Base-by-base conservation (phyloP, 768 basidiomycete species). In the Boletus huronensis region DNA sequence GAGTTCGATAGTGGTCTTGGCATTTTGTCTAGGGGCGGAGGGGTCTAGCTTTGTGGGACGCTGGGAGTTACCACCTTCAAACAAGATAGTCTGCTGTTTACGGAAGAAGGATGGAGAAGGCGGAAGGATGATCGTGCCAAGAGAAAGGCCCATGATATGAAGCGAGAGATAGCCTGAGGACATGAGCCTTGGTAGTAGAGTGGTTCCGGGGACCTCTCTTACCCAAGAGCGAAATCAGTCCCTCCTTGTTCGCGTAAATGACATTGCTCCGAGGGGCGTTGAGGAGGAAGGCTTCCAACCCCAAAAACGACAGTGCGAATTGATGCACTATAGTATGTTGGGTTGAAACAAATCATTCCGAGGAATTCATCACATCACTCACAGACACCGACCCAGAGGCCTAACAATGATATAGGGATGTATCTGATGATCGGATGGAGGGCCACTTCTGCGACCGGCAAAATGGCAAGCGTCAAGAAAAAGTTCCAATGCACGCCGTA, bases 401-500 rank as follows among this genome's bases (percentile, higher is more conserved):
- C 92, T 0, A 94, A 58, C 2, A 85, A 54, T 0, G 85, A 81
- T 36, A 88, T 77, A 0, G 88, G 82, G 5, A 85, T 49, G 21
- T 66, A 69, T 14, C 70, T 64, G 42, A 93, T 77, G 31, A 92
- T 25, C 0, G 90, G 89, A 52, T 89, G 86, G 4, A 94, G 68
- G 0, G 82, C 41, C 3, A 85, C 79, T 64, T 92, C 84, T 13
- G 90, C 71, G 4, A 91, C 65, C 0, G 94, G 94, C 6, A 98
- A 67, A 0, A 91, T 60, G 0, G 88, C 93, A 21, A 98, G 77
- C 0, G 97, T 98, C 61, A 98, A 80, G 79, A 99, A 99, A 73
- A 98, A 98, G 68, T 98, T 98, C 97, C 97, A 99, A 63, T 98
- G 96, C 0, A 84, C 83, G 0, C 97, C 97, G 59, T 98, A 98